Evolutionary conservation across 1,139 yeast species (phyloP).

Genomic region (Yamadazyma spencermartinsiae): DNA sequence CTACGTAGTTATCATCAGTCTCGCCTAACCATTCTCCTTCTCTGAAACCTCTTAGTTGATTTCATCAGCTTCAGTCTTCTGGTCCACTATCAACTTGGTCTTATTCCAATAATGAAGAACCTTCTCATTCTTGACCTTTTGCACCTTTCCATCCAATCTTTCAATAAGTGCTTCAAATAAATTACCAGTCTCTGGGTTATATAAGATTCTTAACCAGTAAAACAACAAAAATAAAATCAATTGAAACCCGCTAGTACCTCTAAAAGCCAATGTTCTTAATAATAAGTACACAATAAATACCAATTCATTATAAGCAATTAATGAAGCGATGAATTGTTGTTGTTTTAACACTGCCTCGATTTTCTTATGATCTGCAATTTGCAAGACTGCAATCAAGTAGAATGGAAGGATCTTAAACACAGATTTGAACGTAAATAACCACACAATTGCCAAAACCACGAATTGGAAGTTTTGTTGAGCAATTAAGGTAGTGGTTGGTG

Average conservation of each 20-base stretch:
- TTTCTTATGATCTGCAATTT: constrained; percentile 45
- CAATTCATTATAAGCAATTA: constrained; percentile 64
- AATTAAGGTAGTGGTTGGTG: constrained; percentile 56
- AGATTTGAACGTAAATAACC: constrained; percentile 67
- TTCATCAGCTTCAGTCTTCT: constrained; percentile 18
- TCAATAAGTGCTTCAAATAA: constrained; percentile 42
- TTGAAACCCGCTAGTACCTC: constrained; percentile 70
- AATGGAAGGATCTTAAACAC: constrained; percentile 66
- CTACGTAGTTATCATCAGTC: no score
- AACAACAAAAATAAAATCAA: constrained; percentile 55
- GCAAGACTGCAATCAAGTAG: constrained; percentile 56
- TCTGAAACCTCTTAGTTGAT: not conserved
- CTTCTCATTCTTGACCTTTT: constrained; percentile 45
- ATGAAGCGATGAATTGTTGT: constrained; percentile 41
- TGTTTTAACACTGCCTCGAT: constrained; percentile 41
- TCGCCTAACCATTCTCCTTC: not conserved
- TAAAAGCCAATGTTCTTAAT: constrained; percentile 59
- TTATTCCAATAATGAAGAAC: constrained; percentile 46
- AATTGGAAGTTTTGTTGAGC: constrained; percentile 73
- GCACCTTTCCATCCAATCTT: constrained; percentile 43
- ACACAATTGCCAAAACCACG: constrained; percentile 50
- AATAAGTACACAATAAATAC: constrained; percentile 51
- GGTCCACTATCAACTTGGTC: constrained; percentile 39
- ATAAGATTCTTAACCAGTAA: constrained; percentile 69
- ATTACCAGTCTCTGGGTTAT: constrained; percentile 49